These are phyloP conservation scores for Tricholoma terreum DNA, from an alignment of 768 basidiomycete genomes.

Conservation along the genomic window DNA sequence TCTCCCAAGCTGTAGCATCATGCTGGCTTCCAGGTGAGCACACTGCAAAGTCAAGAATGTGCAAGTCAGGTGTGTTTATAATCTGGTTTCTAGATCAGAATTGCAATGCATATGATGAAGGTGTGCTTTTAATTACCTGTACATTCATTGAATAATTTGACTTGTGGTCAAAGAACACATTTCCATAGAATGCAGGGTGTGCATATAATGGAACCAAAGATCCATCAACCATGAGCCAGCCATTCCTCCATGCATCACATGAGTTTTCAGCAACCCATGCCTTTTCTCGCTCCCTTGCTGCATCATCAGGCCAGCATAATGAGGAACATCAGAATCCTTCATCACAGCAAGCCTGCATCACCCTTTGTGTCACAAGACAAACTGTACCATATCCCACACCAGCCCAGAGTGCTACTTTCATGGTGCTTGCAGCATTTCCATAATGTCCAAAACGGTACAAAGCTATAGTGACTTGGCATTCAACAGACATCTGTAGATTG, in stretches of 20 bases:
- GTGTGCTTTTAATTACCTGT: neutral
- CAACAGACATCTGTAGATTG: too few relatives aligned
- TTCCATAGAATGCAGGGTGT: neutral
- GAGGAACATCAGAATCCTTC: slow-evolving; percentile 20
- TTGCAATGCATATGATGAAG: neutral
- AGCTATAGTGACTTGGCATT: too few relatives aligned
- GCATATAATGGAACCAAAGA: slow-evolving; percentile 30
- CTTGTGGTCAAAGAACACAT: neutral
- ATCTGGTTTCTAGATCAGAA: slow-evolving; percentile 6
- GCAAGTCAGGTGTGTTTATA: slow-evolving; percentile 15
- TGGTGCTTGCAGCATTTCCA: too few relatives aligned
- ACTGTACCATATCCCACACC: too few relatives aligned
- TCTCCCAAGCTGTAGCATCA: slow-evolving; percentile 29
- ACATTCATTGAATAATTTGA: neutral
- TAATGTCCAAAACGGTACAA: too few relatives aligned
- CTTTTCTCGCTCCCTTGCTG: slow-evolving; percentile 34
- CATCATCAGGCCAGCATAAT: slow-evolving; percentile 25
- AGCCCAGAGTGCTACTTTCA: too few relatives aligned
- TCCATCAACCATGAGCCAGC: slow-evolving; percentile 38
- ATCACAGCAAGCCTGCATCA: neutral
- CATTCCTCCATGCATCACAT: slow-evolving; percentile 32
- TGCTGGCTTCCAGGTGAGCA: slow-evolving; percentile 31
- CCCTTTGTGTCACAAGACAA: too few relatives aligned
- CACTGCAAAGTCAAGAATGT: slow-evolving; percentile 29
- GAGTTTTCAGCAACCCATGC: slow-evolving; percentile 33